Percentiles rank a stretch among this genome's conserved stretches.
Evolutionary conservation across 176 grass and related monocot genomes (phyloP).

Genomic region (Secale cereale): DNA sequence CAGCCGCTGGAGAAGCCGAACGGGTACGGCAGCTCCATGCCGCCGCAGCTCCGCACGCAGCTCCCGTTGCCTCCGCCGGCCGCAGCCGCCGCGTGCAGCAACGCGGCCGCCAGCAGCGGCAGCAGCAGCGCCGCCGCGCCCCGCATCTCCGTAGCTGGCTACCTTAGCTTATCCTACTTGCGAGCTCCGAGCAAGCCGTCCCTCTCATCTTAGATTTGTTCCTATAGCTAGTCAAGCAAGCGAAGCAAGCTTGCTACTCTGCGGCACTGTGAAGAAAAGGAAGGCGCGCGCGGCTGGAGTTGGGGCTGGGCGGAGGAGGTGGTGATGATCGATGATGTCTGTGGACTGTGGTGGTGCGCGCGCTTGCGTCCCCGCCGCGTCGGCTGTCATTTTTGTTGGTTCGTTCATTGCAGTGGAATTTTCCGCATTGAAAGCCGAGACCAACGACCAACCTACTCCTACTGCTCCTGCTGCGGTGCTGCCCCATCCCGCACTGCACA

Average conservation of each 20-base stretch:
- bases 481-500: slow-evolving; percentile 27
- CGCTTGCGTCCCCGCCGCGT: neutral
- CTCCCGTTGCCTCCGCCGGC: neutral
- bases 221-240: neutral
- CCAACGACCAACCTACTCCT: slow-evolving; percentile 32
- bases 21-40: slow-evolving; percentile 28
- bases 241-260: neutral
- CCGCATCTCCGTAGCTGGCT: neutral
- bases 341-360: neutral
- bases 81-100: slow-evolving; percentile 16
- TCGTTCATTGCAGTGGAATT: slow-evolving; percentile 17
- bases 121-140: slow-evolving; percentile 2
- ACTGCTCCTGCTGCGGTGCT: neutral
- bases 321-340: too few species aligned
- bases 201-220: neutral
- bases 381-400: neutral
- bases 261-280: neutral
- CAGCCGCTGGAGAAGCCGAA: slow-evolving; percentile 56
- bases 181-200: neutral
- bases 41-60: slow-evolving; percentile 32
- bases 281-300: neutral
- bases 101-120: neutral
- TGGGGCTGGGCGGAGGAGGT: neutral
- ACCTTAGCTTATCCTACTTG: neutral
- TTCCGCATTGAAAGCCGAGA: slow-evolving; percentile 43